Evolutionary conservation across 345 rosid genomes (phyloP), one percentile per base, ranked within the genome.

Genomic region (Syzygium grande): DNA sequence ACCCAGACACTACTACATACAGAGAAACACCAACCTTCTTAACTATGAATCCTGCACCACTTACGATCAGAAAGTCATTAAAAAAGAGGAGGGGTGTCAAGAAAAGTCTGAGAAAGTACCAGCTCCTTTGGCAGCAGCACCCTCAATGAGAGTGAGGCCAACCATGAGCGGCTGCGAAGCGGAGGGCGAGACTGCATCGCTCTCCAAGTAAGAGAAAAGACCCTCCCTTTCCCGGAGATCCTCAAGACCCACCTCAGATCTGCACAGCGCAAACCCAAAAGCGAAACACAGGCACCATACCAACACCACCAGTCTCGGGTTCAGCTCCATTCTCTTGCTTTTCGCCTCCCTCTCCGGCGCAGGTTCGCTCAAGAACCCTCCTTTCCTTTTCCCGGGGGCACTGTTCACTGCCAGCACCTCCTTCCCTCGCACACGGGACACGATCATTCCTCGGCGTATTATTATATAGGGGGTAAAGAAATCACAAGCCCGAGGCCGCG

Each of bases 51-150:
- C 80, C 80, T 2, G 38, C 80, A 68, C 80, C 46, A 34, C 80
- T 68, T 3, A 9, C 23, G 49, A 21, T 14, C 49, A 19, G 5
- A 34, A 73, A 73, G 11, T 10, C 27, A 38, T 19, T 34, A 68
- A 38, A 19, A 38, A 34, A 38, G 19, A 52, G 85, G 77, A 41
- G 46, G 46, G 46, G 7, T 43, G 46, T 56, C 1, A 86, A 23
- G 49, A 49, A 41, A 29, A 61, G n/a, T 51, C 52, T 73, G 34
- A 59, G 56, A 59, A 49, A 27, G 21, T 92, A 96, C 99, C 97
- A 89, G 99, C 99, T 94, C 99, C 99, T 89, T 93, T 94, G 54
- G 96, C 90, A 59, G 90, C 97, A 93, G 98, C 98, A 90, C 97
- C 96, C 7, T 90, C 91, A 89, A 97, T 95, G 89, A 97, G 96